Base-by-base conservation (phyloP, 352 stramenopile species). In the Globisporangium yorkense region DNA sequence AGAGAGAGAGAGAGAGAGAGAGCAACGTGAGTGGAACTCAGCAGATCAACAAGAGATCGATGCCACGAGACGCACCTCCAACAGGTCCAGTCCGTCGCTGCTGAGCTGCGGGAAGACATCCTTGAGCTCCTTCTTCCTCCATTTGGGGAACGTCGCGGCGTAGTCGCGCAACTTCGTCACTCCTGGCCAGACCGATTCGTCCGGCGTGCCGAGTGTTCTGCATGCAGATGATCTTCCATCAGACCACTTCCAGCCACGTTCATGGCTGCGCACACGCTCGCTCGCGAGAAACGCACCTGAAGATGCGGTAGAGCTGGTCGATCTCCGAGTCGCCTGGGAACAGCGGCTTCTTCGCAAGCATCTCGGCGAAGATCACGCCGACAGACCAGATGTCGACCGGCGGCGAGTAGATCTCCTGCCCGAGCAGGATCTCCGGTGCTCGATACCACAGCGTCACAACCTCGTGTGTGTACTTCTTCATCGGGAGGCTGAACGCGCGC, bases 391-490 rank as follows among this genome's bases (percentile, higher is more conserved):
- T 89, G 56, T 95, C 85, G n/a, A 95, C 82, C 7, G 85, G 80
- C 15, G 85, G 80, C 8, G 80, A 89, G 74, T 95, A 95, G n/a
- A 89, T 61, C 49, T 92, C 78, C 44, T 98, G 74, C 8, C 97
- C 97, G 0, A 99, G 81, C 40, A 99, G 69, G 62, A 99, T 99
- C 78, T 99, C 97, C 0, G 97, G 97, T 24, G 97, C 92, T 13
- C 97, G 90, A 72, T 99, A 99, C 97, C 97, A 99, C 9, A 99
- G 83, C 46, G 97, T 99, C 7, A 99, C 97, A 37, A 99, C 84
- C 67, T 99, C 97, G 65, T 99, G 96, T 21, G 97, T 99, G 63
- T 99, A 94, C 47, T 97, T 97, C 33, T 97, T 94, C 47, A 99
- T 97, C 0, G 97, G 97, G 40, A 98, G 87, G 68, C 94, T 98